phyloP scores from a whole-genome alignment of 2,329 filamentous ascomycete genomes.

The Ceratocystis lukuohia region DNA sequence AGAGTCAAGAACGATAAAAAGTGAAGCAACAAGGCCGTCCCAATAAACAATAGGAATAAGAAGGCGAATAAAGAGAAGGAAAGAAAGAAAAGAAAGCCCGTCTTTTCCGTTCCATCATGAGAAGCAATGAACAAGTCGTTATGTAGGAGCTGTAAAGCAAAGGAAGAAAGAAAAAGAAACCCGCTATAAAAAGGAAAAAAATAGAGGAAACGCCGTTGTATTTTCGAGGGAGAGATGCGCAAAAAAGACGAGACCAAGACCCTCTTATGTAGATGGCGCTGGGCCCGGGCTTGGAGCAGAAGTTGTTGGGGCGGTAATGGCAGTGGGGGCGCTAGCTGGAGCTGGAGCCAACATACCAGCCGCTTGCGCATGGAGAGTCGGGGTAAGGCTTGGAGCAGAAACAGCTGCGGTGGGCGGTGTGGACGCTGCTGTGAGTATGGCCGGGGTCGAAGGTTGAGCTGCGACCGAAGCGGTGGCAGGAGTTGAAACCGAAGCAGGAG shows the following conservation, averaged over 20 bases:
- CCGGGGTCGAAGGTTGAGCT: background rate
- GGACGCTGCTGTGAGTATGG: background rate
- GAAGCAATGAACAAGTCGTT: background rate
- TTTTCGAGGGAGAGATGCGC: background rate
- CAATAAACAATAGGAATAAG: background rate
- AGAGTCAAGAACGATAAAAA: background rate
- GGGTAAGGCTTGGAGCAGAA: background rate
- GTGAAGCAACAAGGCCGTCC: background rate
- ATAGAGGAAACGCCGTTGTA: background rate
- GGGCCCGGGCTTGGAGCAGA: too few relatives aligned
- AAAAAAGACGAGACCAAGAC: too few relatives aligned
- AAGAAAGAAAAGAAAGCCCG: background rate
- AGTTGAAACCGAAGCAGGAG: background rate
- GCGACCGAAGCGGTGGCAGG: background rate
- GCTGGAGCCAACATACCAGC: background rate
- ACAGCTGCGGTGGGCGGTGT: background rate
- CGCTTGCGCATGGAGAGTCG: background rate
- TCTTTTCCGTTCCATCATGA: background rate
- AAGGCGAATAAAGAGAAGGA: background rate
- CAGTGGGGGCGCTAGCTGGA: too few relatives aligned
- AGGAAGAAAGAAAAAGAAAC: conserved; percentile 4
- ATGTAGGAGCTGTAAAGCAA: background rate
- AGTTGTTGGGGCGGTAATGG: too few relatives aligned
- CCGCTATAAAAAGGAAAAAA: background rate
- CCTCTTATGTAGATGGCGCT: too few relatives aligned